These are phyloP conservation scores for Cryptosporidium andersoni DNA, from an alignment of 169 alveolate genomes.

Conservation along the genomic window DNA sequence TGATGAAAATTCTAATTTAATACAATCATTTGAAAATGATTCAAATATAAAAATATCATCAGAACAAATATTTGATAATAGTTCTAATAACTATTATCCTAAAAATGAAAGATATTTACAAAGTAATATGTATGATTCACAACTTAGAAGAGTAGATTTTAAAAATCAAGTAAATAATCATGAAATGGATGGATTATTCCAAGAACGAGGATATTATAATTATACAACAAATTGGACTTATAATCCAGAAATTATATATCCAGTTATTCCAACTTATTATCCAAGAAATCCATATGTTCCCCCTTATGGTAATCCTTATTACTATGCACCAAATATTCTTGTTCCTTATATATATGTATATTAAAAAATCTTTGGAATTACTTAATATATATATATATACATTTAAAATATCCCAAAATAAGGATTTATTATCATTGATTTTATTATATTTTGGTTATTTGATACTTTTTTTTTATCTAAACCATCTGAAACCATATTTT, in stretches of 20 bases:
- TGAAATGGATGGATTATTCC: neutral
- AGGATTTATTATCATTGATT: neutral
- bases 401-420: neutral
- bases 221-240: slow-evolving; percentile 67
- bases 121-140: neutral
- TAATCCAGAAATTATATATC: slow-evolving; percentile 44
- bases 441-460: neutral
- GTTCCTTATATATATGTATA: slow-evolving; percentile 65
- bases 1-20: slow-evolving; percentile 24
- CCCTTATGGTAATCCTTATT: slow-evolving; percentile 70
- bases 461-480: neutral
- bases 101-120: neutral
- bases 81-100: neutral
- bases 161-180: neutral
- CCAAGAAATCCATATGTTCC: slow-evolving; percentile 69
- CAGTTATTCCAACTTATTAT: slow-evolving; percentile 59
- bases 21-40: slow-evolving; percentile 13
- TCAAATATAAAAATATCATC: neutral
- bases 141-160: slow-evolving; percentile 24
- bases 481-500: slow-evolving; percentile 17
- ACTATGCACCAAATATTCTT: slow-evolving; percentile 59
- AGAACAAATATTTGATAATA: neutral
- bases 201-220: slow-evolving; percentile 49
- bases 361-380: neutral
- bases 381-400: neutral